Evolutionary conservation across 805 yeast species (phyloP), one percentile per base, ranked within the genome.

Genomic region (Teunomyces lycoperdinae): DNA sequence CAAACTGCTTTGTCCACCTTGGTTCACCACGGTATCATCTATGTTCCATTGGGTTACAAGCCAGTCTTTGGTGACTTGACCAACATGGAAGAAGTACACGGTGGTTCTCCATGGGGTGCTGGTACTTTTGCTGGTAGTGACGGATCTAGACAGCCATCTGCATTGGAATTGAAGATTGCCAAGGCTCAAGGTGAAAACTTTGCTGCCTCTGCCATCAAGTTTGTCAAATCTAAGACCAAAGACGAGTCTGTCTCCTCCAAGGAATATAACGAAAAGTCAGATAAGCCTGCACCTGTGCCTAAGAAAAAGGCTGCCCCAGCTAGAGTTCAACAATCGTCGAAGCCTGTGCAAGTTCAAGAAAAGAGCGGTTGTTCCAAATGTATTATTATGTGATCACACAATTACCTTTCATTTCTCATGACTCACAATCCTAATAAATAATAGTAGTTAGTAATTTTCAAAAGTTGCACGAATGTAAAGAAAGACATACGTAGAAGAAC

Each of bases 61-160:
- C 64, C 73, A 51, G 71, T 78, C 4, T 84, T 83, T 66, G 76
- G 77, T 9, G 76, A 76, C 55, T 59, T 84, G 53, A 68, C 86
- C 38, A 75, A 74, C 67, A 59, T 84, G 39, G 79, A 76, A 3
- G 89, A 86, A 70, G 76, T 81, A 43, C 95, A 85, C 63, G 96
- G 96, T 54, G 87, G 87, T 47, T 79, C 90, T 17, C 80, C 96
- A 41, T 89, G 90, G 89, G 96, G 96, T 64, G 86, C 96, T 30
- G 96, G 96, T 56, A 71, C 87, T 33, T 73, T 77, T 59, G 90
- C 96, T 28, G 87, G 82, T 43, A 73, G 77, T 44, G 92, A 85
- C 61, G 96, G 95, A 44, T 78, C 87, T 6, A 81, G 95, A 73
- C 71, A 73, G 57, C 85, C 89, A 30, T 58, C 83, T 38, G 76